Base-by-base conservation (phyloP, 305 asterid species). In the Fraxinus greggii region DNA sequence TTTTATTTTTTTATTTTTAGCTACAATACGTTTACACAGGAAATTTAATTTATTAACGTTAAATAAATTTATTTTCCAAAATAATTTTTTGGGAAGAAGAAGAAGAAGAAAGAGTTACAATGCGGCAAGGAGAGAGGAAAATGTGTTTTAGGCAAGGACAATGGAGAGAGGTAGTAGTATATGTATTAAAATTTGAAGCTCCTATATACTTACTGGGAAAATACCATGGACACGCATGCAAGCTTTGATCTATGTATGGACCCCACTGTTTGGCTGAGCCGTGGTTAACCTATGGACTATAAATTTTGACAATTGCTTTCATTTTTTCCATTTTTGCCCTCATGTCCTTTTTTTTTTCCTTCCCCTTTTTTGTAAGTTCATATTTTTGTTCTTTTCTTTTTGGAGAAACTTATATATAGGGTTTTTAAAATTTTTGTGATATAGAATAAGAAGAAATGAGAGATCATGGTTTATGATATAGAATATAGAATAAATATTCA, bases 201-300 rank as follows among this genome's bases (percentile, higher is more conserved):
- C 61, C 40, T 77, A 82, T 82, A 82, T 77, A 82, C 82, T 82
- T 69, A 5, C 48, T 77, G 85, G 85, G 45, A 65, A 81, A 81
- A 63, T 76, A 40, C 51, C 73, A 65, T 65, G 7, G 73, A 7
- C 7, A 65, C 73, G 73, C 73, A 65, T 65, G 73, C 73, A 65
- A 10, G 73, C 2, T 65, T 26, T 24, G 35, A 65, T 65, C 73
- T 65, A 65, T 65, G 73, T 65, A 9, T 65, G 73, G 73, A 65
- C 54, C 73, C 73, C 73, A 65, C 73, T 2, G 19, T 26, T 12
- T 65, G 33, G 73, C 36, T 65, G 8, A 65, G 73, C 73, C 73
- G 7, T 26, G 73, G 36, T 65, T 65, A 65, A 26, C 73, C 73
- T 65, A 65, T 65, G 73, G 73, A 65, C 73, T 65, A 65, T 12